Percentiles rank a stretch among this genome's conserved stretches.
phyloP scores from a whole-genome alignment of 225 moss, liverwort and hornwort species.

The Rhytidiadelphus loreus region DNA sequence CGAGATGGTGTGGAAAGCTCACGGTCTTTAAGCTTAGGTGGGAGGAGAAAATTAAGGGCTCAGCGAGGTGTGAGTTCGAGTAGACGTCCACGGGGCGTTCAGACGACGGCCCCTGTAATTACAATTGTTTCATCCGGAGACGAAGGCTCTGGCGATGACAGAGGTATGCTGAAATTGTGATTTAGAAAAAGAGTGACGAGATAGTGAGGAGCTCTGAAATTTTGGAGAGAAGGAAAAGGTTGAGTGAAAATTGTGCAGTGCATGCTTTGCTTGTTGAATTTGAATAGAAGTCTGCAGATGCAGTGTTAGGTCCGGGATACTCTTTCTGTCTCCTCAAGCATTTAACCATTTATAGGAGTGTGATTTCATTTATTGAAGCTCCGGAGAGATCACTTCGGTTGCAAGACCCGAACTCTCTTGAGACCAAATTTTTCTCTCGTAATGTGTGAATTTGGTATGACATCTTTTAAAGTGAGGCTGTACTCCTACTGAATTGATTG shows the following conservation, averaged over 20 bases:
- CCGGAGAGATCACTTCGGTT: background rate
- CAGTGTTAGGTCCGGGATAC: background rate
- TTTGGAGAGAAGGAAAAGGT: background rate
- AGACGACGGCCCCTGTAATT: background rate
- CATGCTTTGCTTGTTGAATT: background rate
- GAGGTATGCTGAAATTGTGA: background rate
- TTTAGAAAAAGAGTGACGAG: background rate
- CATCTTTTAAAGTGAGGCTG: background rate
- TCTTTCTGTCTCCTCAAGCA: background rate
- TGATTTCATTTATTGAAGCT: background rate
- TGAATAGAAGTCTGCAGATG: background rate
- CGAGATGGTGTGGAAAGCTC: background rate
- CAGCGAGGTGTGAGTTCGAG: background rate
- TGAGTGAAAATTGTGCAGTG: background rate
- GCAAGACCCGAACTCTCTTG: background rate
- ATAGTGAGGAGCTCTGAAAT: background rate
- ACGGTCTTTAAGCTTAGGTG: background rate
- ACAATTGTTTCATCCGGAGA: slow-evolving; percentile 9
- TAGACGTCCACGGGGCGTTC: background rate
- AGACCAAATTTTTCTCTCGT: background rate
- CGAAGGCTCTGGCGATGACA: background rate
- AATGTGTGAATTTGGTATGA: background rate
- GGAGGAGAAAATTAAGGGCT: background rate
- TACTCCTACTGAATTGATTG: background rate
- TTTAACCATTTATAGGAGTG: background rate